Evolutionary conservation across 1,284 basidiomycete genomes (phyloP), one percentile per base, ranked within the genome.

Genomic region (Irpex lacteus): DNA sequence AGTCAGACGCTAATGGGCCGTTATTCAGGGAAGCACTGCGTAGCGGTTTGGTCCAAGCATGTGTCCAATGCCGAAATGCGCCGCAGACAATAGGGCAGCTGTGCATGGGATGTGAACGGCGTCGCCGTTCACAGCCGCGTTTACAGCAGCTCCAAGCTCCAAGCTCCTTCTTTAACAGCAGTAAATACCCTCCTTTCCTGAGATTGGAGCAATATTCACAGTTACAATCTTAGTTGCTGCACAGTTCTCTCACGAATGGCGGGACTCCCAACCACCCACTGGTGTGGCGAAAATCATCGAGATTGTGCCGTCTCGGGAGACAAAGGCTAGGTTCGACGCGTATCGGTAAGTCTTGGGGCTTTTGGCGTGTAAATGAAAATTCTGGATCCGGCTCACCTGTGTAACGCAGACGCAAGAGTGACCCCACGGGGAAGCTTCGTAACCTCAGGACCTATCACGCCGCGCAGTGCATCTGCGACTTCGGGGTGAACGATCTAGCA

Each of bases 381-480:
- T 26, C 4, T 26, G 26, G 40, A 36, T 44, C 7, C 37, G 6
- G 8, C 26, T 44, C 32, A 52, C 50, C 50, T 55, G 26, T 38
- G 38, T 8, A 52, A 19, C 40, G 47, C 60, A 79, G 76, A 53
- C 70, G 71, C 54, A 73, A 71, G 58, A 68, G 75, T 63, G 72
- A 75, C 65, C 26, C 64, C 4, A 57, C 57, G 26, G 55, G 54
- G 68, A 71, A 74, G 1, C 68, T 75, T 63, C 76, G 77, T 65
- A 79, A 85, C 69, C 76, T 87, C 58, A 80, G 81, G 65, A 85
- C 83, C 47, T 88, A 86, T 69, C 82, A 88, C 66, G 81, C 83
- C 63, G 78, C 84, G 1, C 86, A 87, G 65, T 87, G 86, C 68
- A 85, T 89, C 47, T 89, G 87, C 73, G 85, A 89, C 71, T 74